Evolutionary conservation across 2,329 filamentous ascomycete species (phyloP), one percentile per base, ranked within the genome.

Genomic region (Lojkania enalia): DNA sequence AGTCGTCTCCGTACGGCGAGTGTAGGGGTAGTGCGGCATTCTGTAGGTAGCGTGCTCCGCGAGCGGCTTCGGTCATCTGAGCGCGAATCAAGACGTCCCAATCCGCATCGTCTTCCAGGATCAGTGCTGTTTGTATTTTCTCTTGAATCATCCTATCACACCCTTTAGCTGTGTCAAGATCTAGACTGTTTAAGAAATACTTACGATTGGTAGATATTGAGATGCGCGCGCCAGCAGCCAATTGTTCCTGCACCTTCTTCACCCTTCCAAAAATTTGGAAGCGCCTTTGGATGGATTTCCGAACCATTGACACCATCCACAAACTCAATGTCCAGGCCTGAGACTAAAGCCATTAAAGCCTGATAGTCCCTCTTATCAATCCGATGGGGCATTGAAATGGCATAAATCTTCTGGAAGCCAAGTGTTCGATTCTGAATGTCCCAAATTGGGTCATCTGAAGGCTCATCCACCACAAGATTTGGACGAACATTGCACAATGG

Each of bases 1-100:
- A 71, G 20, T 63, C 48, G 27, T 69, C 58, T 2, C 62, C 69
- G 37, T 67, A 69, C 0, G 64, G 63, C 3, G 57, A 63, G 23
- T 45, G 44, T 7, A 51, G 15, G 11, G 51, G 42, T 2, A 44
- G 14, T 3, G 45, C 38, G 11, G 39, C 42, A 21, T 47, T 42
- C 15, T 45, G 41, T 5, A 54, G 35, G 9, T 27, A 49, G 27
- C 31, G 53, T n/a, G 29, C 39, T 15, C 42, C 55, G 19, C 42
- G 46, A 12, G 54, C 51, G 19, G 57, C 52, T 31, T 52, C 49
- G 15, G 42, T 35, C 54, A 59, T 52, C 31, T 59, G 55, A 3
- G 42, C 20, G 20, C 49, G 49, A 5, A 59, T 31, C 7, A 54
- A 32, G 15, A 57, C 25, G 23, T 59, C 55, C 55, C 54, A 57